A percentile compares a stretch with the other conserved stretches of the same genome.
Evolutionary conservation across 345 rosid species (phyloP).

Genomic region (Laguncularia racemosa): DNA sequence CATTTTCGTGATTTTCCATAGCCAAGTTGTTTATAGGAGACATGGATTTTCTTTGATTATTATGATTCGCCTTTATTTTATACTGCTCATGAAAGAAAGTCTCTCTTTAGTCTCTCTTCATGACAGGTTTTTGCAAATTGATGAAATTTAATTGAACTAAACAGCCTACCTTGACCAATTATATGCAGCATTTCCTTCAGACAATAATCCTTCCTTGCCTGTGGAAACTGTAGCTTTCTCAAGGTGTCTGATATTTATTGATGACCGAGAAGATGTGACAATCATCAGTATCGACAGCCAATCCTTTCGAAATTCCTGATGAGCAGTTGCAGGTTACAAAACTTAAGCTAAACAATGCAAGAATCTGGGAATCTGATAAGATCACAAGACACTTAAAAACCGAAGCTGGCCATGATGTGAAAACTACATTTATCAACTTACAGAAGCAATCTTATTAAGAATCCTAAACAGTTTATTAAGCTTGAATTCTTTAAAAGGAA

Average conservation of each 20-base stretch:
- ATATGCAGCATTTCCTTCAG: conserved; percentile 99
- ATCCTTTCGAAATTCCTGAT: conserved; percentile 92
- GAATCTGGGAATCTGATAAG: background rate
- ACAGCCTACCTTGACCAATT: conserved; percentile 84
- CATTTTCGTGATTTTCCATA: too few relatives aligned
- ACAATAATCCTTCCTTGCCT: conserved; percentile 93
- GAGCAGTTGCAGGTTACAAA: conserved; percentile 19
- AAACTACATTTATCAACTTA: too few relatives aligned
- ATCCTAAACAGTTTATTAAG: background rate
- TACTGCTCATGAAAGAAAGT: too few relatives aligned
- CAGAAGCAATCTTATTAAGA: too few relatives aligned
- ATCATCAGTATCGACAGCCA: conserved; percentile 94
- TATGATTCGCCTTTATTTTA: too few relatives aligned
- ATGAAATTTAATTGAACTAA: too few relatives aligned
- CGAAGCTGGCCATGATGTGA: too few relatives aligned
- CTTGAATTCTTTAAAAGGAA: background rate
- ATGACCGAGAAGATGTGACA: conserved; percentile 94
- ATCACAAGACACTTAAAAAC: too few relatives aligned
- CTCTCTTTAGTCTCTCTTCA: too few relatives aligned
- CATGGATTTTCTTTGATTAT: too few relatives aligned
- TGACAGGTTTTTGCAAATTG: too few relatives aligned
- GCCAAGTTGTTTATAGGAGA: too few relatives aligned
- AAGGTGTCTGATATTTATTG: conserved; percentile 89
- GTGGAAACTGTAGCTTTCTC: conserved; percentile 99
- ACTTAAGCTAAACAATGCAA: background rate